These are phyloP conservation scores for Hanseniaspora jakobsenii DNA, from an alignment of 805 yeast genomes.

Conservation along the genomic window DNA sequence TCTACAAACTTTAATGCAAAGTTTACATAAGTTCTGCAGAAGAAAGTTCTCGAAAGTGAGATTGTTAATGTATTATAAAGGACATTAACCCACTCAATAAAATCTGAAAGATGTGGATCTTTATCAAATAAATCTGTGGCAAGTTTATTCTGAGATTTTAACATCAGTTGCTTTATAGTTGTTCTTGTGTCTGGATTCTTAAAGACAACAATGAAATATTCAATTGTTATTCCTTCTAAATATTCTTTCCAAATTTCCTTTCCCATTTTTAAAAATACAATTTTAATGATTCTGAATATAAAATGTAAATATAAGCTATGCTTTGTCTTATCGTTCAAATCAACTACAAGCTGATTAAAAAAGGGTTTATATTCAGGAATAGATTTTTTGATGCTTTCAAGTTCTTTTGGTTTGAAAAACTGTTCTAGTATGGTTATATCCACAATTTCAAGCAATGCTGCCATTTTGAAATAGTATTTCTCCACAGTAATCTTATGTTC, in stretches of 20 bases:
- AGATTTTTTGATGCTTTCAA: slow-evolving; percentile 25
- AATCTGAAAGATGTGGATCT: slow-evolving; percentile 30
- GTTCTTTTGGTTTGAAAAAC: slow-evolving; percentile 25
- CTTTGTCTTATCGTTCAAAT: slow-evolving; percentile 18
- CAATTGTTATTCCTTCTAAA: slow-evolving; percentile 42
- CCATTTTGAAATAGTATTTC: slow-evolving; percentile 25
- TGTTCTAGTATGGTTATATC: slow-evolving; percentile 22
- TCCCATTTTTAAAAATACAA: slow-evolving; percentile 35
- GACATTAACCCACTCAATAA: slow-evolving; percentile 45
- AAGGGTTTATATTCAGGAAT: slow-evolving; percentile 12
- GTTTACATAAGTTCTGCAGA: slow-evolving; percentile 13
- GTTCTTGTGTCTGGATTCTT: slow-evolving; percentile 22
- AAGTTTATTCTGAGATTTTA: slow-evolving; percentile 2
- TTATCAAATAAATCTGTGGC: neutral
- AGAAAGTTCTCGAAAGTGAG: neutral
- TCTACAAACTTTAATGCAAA: slow-evolving; percentile 34
- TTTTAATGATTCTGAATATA: slow-evolving; percentile 40
- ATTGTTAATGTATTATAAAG: slow-evolving; percentile 32
- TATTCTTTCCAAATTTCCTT: slow-evolving; percentile 40
- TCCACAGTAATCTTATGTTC: neutral
- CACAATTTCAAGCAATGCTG: slow-evolving; percentile 24
- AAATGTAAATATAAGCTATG: slow-evolving; percentile 33
- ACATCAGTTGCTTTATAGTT: slow-evolving; percentile 9
- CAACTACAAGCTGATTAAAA: slow-evolving; percentile 1
- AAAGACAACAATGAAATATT: slow-evolving; percentile 46